Conservation (phyloP, 768 basidiomycete species). For the Fibroporia radiculosa region DNA sequence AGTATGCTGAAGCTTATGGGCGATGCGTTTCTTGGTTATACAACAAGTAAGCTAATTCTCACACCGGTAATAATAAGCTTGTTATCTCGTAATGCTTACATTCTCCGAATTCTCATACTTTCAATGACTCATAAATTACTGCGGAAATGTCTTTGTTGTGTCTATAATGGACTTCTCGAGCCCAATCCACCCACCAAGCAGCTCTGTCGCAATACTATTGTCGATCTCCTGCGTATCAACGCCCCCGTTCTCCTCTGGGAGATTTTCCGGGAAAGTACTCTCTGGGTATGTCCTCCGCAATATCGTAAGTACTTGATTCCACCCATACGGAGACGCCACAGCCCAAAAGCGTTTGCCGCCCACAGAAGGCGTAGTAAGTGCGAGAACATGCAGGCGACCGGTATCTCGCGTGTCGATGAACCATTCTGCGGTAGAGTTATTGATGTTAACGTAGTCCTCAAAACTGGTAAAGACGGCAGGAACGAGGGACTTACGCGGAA, state of each 20-base stretch:
- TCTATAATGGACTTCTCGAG: neutral
- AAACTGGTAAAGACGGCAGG: too few species aligned
- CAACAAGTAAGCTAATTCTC: too few species aligned
- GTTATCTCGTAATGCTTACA: too few species aligned
- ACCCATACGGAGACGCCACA: neutral
- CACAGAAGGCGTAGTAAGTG: neutral
- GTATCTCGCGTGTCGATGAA: neutral
- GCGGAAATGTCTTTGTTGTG: neutral
- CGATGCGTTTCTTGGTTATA: too few species aligned
- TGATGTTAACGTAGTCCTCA: too few species aligned
- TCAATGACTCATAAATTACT: too few species aligned
- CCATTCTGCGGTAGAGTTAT: neutral
- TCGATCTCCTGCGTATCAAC: neutral
- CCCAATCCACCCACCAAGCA: neutral
- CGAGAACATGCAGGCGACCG: neutral
- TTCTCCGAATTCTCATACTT: too few species aligned
- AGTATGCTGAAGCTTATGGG: too few species aligned
- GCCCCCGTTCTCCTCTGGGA: neutral
- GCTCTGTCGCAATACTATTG: neutral
- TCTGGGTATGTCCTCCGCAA: neutral
- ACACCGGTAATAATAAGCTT: too few species aligned
- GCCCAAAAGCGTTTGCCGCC: neutral
- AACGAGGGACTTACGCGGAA: neutral
- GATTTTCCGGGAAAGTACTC: neutral
- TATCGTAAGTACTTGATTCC: neutral